These are phyloP conservation scores for Dillenia suffruticosa DNA, from an alignment of 164 flowering plant species.

Conservation along the genomic window DNA sequence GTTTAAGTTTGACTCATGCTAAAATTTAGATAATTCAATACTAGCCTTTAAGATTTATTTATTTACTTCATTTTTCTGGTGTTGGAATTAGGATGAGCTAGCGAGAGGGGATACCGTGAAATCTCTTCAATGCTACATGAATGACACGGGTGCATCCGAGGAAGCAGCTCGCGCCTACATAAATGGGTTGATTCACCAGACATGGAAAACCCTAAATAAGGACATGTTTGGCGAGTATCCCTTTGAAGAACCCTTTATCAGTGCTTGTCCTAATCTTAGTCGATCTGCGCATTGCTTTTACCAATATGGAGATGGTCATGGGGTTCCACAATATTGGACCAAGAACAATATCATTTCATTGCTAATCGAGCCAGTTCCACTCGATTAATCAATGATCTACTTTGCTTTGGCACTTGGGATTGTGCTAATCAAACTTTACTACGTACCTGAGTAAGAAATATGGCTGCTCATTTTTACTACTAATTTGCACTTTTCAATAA, in stretches of 20 bases:
- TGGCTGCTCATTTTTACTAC: too few species aligned
- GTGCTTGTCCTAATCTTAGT: constrained; percentile 4
- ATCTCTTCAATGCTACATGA: too few species aligned
- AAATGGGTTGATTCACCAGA: constrained; percentile 11
- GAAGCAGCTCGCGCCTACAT: too few species aligned
- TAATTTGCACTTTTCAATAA: too few species aligned
- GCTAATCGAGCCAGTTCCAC: constrained; percentile 5
- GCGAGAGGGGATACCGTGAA: too few species aligned
- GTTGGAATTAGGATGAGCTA: too few species aligned
- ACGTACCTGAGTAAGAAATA: too few species aligned
- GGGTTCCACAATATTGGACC: constrained; percentile 8
- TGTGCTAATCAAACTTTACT: too few species aligned
- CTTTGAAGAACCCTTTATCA: constrained; percentile 6
- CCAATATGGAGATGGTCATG: constrained; percentile 18
- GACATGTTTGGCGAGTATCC: constrained; percentile 1
- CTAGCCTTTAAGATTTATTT: too few species aligned
- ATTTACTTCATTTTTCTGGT: too few species aligned
- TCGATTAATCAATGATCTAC: too few species aligned
- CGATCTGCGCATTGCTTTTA: constrained; percentile 2
- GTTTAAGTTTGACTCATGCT: constrained; percentile 2
- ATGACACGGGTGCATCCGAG: neutral
- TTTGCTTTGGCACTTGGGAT: too few species aligned
- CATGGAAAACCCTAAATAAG: constrained; percentile 21
- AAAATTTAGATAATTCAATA: constrained; percentile 9
- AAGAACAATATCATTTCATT: constrained; percentile 13